A percentile compares a stretch with the other conserved stretches of the same genome.
Evolutionary conservation across 2,329 filamentous ascomycete genomes (phyloP).

Genomic region (Colletotrichum sp.): DNA sequence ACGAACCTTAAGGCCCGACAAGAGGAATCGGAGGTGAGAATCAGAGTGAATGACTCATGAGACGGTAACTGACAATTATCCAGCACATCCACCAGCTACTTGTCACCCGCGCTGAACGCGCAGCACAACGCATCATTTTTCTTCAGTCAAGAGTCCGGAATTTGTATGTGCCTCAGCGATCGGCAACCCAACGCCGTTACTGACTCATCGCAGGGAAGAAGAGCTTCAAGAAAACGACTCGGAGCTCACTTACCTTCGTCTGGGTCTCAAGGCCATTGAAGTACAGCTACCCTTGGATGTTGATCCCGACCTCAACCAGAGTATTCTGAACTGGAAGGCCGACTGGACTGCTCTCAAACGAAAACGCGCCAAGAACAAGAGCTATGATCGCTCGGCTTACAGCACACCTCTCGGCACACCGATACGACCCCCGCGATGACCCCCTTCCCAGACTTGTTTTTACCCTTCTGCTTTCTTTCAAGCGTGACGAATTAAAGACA

Average conservation of each 20-base stretch:
- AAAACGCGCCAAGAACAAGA: conserved; percentile 37
- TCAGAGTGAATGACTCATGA: background rate
- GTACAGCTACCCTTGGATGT: conserved; percentile 58
- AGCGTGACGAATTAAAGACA: conserved; percentile 18
- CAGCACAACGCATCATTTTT: conserved; percentile 63
- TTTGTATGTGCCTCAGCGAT: conserved; percentile 46
- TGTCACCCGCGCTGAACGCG: conserved; percentile 60
- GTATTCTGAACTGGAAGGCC: conserved; percentile 66
- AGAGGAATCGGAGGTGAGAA: conserved; percentile 63
- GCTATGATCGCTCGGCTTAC: conserved; percentile 17
- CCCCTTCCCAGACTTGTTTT: conserved; percentile 10
- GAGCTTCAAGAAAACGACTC: conserved; percentile 62
- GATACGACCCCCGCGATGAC: conserved; percentile 15
- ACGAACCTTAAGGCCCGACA: conserved; percentile 57
- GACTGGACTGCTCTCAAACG: conserved; percentile 61
- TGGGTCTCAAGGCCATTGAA: conserved; percentile 68
- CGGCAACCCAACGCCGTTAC: background rate
- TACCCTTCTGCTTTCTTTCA: conserved; percentile 1
- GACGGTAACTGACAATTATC: background rate
- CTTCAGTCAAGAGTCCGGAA: conserved; percentile 64
- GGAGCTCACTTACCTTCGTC: conserved; percentile 65
- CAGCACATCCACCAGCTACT: conserved; percentile 68
- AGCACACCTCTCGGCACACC: conserved; percentile 17
- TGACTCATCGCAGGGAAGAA: conserved; percentile 48
- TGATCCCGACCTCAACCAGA: conserved; percentile 62